Conservation (phyloP, 495 filamentous ascomycete species). For the Aspergillus sparsus region DNA sequence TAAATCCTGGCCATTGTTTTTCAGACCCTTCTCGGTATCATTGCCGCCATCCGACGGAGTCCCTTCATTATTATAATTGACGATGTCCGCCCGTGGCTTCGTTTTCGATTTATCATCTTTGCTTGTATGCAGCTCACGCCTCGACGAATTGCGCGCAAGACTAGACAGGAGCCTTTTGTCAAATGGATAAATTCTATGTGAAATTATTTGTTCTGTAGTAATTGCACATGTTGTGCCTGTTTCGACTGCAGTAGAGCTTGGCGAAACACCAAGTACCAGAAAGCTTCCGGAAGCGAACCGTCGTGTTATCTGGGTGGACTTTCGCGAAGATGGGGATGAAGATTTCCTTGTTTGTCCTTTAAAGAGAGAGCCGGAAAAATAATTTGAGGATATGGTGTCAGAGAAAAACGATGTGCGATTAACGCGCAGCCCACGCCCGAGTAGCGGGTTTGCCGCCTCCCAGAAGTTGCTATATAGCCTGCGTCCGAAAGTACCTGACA, state of each 20-base stretch:
- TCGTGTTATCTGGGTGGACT: constrained; percentile 33
- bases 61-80: constrained; percentile 21
- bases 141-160: constrained; percentile 27
- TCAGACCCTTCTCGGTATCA: constrained; percentile 15
- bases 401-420: constrained; percentile 28
- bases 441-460: constrained; percentile 42
- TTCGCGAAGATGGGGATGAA: constrained; percentile 22
- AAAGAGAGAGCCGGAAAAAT: constrained; percentile 25
- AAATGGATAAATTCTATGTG: constrained; percentile 24
- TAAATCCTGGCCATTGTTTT: background rate
- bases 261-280: constrained; percentile 38
- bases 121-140: constrained; percentile 40
- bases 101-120: constrained; percentile 24
- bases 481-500: constrained; percentile 57
- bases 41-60: constrained; percentile 3
- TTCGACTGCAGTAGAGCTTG: constrained; percentile 38
- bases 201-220: constrained; percentile 32
- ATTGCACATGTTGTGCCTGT: constrained; percentile 38
- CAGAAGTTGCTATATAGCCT: constrained; percentile 52
- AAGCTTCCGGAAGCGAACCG: constrained; percentile 45
- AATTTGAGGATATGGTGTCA: constrained; percentile 20
- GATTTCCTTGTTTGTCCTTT: constrained; percentile 25
- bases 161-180: constrained; percentile 18
- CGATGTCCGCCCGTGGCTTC: constrained; percentile 13
- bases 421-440: constrained; percentile 44